These are phyloP conservation scores for Aphanocladium album DNA, from an alignment of 2,329 filamentous ascomycete genomes.

Conservation along the genomic window DNA sequence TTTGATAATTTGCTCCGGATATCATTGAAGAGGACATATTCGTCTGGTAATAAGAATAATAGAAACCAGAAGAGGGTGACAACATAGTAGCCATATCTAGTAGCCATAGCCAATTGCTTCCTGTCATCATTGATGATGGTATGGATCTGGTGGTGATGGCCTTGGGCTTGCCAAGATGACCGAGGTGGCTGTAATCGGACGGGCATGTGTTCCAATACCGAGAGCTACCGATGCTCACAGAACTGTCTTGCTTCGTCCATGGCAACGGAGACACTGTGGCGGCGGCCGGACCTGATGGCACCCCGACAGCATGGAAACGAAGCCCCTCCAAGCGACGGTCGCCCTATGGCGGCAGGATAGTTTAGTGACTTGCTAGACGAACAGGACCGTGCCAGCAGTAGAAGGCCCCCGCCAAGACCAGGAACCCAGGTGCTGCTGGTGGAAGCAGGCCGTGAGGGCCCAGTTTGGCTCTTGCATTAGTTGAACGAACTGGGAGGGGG, in stretches of 20 bases:
- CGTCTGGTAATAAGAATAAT: neutral
- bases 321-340: neutral
- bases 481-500: slow-evolving; percentile 2
- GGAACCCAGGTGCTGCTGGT: too few relatives aligned
- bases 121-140: neutral
- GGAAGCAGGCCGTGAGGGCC: neutral
- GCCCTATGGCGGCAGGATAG: neutral
- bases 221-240: neutral
- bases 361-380: neutral
- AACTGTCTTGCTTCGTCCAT: neutral
- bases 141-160: neutral
- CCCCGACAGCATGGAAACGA: neutral
- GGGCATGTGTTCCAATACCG: neutral
- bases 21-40: neutral
- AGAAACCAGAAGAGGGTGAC: neutral
- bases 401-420: too few relatives aligned
- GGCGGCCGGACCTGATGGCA: neutral
- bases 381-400: neutral
- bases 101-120: too few relatives aligned
- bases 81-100: too few relatives aligned
- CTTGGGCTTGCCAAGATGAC: neutral
- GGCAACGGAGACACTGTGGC: neutral
- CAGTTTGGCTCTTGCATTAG: slow-evolving; percentile 1
- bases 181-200: neutral
- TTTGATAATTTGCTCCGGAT: neutral